Evolutionary conservation across 768 basidiomycete genomes (phyloP), one percentile per base, ranked within the genome.

Genomic region (Phanerodontia chrysosporium): DNA sequence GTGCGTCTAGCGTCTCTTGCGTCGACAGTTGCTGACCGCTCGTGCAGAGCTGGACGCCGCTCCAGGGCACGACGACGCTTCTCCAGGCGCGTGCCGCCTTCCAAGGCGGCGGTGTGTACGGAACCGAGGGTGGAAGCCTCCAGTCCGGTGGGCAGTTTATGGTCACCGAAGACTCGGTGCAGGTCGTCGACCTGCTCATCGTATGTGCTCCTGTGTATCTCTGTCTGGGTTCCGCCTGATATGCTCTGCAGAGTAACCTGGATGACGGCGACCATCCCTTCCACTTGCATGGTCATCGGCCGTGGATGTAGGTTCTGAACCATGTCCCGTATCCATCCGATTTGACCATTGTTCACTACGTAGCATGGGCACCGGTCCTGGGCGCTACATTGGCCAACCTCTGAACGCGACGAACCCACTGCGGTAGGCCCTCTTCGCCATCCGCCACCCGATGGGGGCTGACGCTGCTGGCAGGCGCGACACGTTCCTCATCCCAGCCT

Each of bases 401-500:
- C n/a, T n/a, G n/a, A n/a, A n/a, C n/a, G n/a, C n/a, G n/a, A n/a
- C n/a, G n/a, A 56, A 58, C 73, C 78, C 52, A 74, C 78, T 8
- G 69, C 77, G 58, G 68, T 70, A 63, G 66, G 58, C 58, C 57
- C 53, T 28, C 25, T n/a, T n/a, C 42, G 12, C 29, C 14, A 7
- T 45, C 24, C 7, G n/a, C 35, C 8, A 9, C 12, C 12, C 22
- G 18, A 7, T 25, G 35, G n/a, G 9, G 35, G 10, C 10, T 39
- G 10, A 39, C 18, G 18, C 18, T 48, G 9, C 25, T 35, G 25
- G 45, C 49, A 67, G 75, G 13, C 69, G 78, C 10, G 78, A 80
- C 63, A 78, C 78, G 0, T 57, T 77, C 16, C 68, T 78, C 46
- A 60, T 80, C 39, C 77, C 76, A 1, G 72, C 73, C 24, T 78